A percentile compares a stretch with the other conserved stretches of the same genome.
phyloP scores from a whole-genome alignment of 225 moss, liverwort and hornwort genomes.

The Pseudisothecium myosuroides region DNA sequence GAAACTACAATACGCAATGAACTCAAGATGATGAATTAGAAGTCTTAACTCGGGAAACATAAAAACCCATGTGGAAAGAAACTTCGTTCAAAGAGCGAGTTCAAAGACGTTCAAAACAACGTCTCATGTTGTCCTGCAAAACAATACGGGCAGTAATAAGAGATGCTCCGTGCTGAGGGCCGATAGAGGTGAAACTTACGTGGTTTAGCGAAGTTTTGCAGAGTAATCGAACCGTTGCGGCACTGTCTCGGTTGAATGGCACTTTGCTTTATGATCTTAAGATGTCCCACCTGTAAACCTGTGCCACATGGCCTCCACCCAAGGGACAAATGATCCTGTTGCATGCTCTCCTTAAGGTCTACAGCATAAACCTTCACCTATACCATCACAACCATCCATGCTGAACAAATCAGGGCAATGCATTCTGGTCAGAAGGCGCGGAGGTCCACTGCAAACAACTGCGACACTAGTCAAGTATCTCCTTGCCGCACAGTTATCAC shows the following conservation, averaged over 20 bases:
- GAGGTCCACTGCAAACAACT: not conserved
- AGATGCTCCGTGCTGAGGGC: not conserved
- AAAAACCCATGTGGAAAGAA: not conserved
- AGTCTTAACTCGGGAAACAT: not conserved
- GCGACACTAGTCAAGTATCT: not conserved
- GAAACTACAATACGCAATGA: not conserved
- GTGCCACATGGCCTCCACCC: not conserved
- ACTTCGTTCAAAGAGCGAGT: not conserved
- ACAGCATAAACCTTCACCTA: not conserved
- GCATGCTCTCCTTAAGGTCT: not conserved
- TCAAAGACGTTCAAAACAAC: too few species aligned
- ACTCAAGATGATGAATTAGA: not conserved
- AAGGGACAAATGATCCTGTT: not conserved
- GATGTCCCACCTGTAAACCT: not conserved
- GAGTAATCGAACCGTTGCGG: not conserved
- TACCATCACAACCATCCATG: too few species aligned
- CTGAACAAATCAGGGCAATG: not conserved
- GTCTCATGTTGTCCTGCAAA: not conserved
- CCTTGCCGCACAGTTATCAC: not conserved
- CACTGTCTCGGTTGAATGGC: not conserved
- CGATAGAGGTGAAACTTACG: not conserved
- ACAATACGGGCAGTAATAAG: not conserved
- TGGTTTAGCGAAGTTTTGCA: not conserved
- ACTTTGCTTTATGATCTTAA: not conserved
- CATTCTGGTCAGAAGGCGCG: not conserved